Conservation (phyloP, 495 filamentous ascomycete genomes). For the Penicillium lividum region DNA sequence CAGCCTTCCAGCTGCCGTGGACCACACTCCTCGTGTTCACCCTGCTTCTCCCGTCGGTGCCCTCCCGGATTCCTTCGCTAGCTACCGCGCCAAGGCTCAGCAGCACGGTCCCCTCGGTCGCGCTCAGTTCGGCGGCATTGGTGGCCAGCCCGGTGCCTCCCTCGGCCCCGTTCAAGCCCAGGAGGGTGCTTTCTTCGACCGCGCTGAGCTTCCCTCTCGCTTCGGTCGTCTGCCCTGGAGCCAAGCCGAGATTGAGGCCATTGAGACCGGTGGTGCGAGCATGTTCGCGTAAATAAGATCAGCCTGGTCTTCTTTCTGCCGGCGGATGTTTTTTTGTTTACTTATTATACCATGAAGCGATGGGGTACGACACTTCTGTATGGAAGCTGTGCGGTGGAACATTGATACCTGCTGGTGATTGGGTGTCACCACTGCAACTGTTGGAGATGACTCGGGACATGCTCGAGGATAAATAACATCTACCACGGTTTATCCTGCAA, state of each 20-base stretch:
- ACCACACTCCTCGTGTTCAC: conserved; percentile 67
- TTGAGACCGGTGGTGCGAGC: conserved; percentile 89
- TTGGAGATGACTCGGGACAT: conserved; percentile 2
- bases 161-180: conserved; percentile 71
- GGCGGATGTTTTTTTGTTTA: conserved; percentile 15
- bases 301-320: conserved; percentile 12
- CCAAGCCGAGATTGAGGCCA: conserved; percentile 86
- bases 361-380: conserved; percentile 26
- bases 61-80: conserved; percentile 77
- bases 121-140: conserved; percentile 56
- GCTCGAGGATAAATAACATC: not conserved
- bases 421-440: conserved; percentile 12
- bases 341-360: conserved; percentile 20
- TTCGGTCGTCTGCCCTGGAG: conserved; percentile 75
- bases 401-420: conserved; percentile 5
- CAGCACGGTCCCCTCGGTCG: conserved; percentile 83
- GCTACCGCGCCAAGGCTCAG: conserved; percentile 88
- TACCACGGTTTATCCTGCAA: conserved; percentile 1
- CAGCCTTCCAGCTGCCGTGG: conserved; percentile 58
- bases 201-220: conserved; percentile 77
- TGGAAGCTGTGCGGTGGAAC: conserved; percentile 20
- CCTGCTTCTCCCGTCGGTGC: conserved; percentile 61
- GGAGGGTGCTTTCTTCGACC: conserved; percentile 82
- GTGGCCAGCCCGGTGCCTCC: conserved; percentile 61
- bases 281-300: conserved; percentile 49